phyloP scores from a whole-genome alignment of 352 stramenopile species.

The Phytophthora syringae region DNA sequence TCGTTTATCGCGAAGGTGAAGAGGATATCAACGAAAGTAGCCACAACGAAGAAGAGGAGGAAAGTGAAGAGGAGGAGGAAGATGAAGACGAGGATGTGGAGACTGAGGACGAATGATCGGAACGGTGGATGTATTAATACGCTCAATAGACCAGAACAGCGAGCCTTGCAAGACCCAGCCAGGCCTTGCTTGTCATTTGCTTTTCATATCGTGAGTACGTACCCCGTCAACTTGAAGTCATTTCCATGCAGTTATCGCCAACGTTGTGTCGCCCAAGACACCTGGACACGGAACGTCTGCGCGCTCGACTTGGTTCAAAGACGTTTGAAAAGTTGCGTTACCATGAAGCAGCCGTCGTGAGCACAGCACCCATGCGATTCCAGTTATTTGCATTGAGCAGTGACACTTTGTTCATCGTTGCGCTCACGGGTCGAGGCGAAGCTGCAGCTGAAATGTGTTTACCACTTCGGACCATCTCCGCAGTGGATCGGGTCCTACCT shows the following conservation, averaged over 20 bases:
- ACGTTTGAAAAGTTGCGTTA: slow-evolving; percentile 53
- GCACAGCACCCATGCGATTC: slow-evolving; percentile 35
- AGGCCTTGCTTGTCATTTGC: slow-evolving; percentile 31
- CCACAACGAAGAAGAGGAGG: slow-evolving; percentile 59
- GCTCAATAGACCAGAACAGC: slow-evolving; percentile 57
- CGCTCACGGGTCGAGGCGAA: slow-evolving; percentile 37
- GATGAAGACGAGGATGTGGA: slow-evolving; percentile 39
- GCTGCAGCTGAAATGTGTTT: slow-evolving; percentile 27
- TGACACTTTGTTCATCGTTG: slow-evolving; percentile 55
- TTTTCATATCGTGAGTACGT: slow-evolving; percentile 22
- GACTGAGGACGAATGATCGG: slow-evolving; percentile 44
- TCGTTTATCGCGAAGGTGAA: slow-evolving; percentile 75
- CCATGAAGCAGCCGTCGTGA: slow-evolving; percentile 65
- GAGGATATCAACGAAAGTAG: slow-evolving; percentile 53
- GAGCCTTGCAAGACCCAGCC: slow-evolving; percentile 27
- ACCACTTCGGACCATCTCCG: slow-evolving; percentile 29
- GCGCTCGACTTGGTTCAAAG: slow-evolving; percentile 32
- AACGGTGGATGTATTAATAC: slow-evolving; percentile 57
- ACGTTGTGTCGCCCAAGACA: slow-evolving; percentile 63
- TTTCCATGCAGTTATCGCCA: slow-evolving; percentile 39
- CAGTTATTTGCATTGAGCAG: slow-evolving; percentile 59
- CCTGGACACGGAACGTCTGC: slow-evolving; percentile 62
- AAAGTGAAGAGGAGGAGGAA: slow-evolving; percentile 45
- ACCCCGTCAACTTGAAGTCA: slow-evolving; percentile 9
- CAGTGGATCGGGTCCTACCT: slow-evolving; percentile 50